A percentile compares a stretch with the other conserved stretches of the same genome.
These are phyloP conservation scores for Scutellaria minor DNA, from an alignment of 257 asterid species.

Conservation along the genomic window DNA sequence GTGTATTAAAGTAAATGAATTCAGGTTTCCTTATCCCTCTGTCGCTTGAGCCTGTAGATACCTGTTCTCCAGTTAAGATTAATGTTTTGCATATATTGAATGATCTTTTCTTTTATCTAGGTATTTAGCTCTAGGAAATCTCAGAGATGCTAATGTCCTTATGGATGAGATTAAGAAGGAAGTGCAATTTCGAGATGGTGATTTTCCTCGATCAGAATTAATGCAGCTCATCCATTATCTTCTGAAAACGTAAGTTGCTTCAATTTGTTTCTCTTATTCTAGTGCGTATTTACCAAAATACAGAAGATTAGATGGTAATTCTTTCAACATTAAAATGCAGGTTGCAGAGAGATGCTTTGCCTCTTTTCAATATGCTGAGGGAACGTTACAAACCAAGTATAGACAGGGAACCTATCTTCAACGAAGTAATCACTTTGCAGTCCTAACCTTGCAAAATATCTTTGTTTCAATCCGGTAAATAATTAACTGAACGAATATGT, in stretches of 20 bases:
- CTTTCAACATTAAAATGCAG: slow-evolving; percentile 50
- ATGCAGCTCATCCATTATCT: slow-evolving; percentile 79
- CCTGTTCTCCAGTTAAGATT: slow-evolving; percentile 13
- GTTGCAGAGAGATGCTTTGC: slow-evolving; percentile 93
- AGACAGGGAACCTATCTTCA: slow-evolving; percentile 72
- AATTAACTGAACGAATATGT: slow-evolving; percentile 21
- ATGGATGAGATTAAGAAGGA: slow-evolving; percentile 81
- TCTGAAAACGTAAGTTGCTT: slow-evolving; percentile 67
- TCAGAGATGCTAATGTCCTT: slow-evolving; percentile 90
- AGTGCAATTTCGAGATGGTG: slow-evolving; percentile 59
- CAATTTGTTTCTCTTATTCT: slow-evolving; percentile 18
- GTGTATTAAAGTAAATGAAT: not conserved
- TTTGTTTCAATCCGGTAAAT: not conserved
- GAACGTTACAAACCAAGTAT: slow-evolving; percentile 69
- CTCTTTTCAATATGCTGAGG: slow-evolving; percentile 82
- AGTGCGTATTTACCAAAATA: not conserved
- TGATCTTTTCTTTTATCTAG: slow-evolving; percentile 38
- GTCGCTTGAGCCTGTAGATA: slow-evolving; percentile 19
- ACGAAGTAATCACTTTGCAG: slow-evolving; percentile 58
- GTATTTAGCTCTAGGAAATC: slow-evolving; percentile 87
- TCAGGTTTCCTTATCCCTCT: slow-evolving; percentile 26
- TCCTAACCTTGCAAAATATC: not conserved
- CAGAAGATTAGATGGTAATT: slow-evolving; percentile 1
- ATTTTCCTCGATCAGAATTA: slow-evolving; percentile 75
- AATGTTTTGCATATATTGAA: slow-evolving; percentile 4